Percentiles rank a stretch among this genome's conserved stretches.
phyloP scores from a whole-genome alignment of 23 red algal genomes.

The Pyropia yezoensis region DNA sequence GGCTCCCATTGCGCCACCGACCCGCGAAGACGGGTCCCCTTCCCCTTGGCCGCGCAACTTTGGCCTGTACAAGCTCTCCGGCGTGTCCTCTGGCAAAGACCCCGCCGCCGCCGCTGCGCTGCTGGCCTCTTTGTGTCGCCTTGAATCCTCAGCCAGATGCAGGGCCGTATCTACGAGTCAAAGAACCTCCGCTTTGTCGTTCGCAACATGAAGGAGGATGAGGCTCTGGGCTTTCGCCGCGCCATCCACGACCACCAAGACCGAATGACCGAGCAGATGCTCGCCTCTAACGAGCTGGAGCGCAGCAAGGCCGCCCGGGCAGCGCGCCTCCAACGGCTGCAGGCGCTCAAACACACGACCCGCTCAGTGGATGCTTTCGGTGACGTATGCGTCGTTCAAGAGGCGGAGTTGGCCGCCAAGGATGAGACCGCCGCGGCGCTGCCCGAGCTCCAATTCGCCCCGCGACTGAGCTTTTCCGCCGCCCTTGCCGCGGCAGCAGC shows the following conservation, averaged over 20 bases:
- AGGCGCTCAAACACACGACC: constrained; percentile 12
- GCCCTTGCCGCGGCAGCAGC: too few relatives aligned
- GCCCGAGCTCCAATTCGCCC: too few relatives aligned
- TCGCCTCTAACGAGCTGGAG: constrained; percentile 10
- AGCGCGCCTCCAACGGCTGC: constrained; percentile 3
- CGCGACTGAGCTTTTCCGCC: too few relatives aligned
- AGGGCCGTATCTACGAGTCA: constrained; percentile 32
- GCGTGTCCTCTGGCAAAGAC: neutral
- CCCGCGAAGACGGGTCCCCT: too few relatives aligned
- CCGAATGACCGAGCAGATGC: constrained; percentile 15
- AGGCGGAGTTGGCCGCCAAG: neutral
- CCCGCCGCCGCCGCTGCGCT: neutral
- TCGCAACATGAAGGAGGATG: constrained; percentile 12
- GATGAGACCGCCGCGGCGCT: too few relatives aligned
- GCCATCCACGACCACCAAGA: constrained; percentile 21
- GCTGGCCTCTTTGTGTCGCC: constrained; percentile 3
- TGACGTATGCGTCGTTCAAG: constrained; percentile 20
- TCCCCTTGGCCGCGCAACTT: constrained; percentile 6
- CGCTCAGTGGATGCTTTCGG: constrained; percentile 7
- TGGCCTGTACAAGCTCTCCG: constrained; percentile 11
- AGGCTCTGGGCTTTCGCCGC: constrained; percentile 1
- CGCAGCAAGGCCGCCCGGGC: constrained; percentile 4
- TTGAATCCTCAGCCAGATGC: constrained; percentile 17
- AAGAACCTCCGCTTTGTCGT: constrained; percentile 10
- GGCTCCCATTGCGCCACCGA: constrained; percentile 15